These are phyloP conservation scores for Trichomonas gallinae DNA, from an alignment of 208 protist species.

Conservation along the genomic window DNA sequence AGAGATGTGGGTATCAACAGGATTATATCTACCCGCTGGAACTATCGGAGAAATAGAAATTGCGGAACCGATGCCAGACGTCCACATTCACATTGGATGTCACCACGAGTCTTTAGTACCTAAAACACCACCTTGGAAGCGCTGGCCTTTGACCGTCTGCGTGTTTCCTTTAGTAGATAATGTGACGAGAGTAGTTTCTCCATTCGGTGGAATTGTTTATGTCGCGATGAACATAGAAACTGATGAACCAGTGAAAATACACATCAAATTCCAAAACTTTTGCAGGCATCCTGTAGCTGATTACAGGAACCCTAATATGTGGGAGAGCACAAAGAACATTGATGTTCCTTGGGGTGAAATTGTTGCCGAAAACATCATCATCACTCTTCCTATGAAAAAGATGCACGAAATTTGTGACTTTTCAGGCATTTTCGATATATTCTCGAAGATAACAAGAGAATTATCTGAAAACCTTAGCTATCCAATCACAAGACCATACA, in stretches of 20 bases:
- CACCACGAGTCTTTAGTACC: not conserved
- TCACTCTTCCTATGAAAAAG: not conserved
- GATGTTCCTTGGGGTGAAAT: not conserved
- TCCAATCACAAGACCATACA: not conserved
- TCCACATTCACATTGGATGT: not conserved
- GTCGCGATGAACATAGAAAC: not conserved
- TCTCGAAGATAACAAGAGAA: not conserved
- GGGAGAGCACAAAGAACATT: not conserved
- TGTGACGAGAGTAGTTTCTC: not conserved
- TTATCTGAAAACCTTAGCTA: not conserved
- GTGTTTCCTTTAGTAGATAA: not conserved
- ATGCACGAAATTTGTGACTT: not conserved
- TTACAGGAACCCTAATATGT: not conserved
- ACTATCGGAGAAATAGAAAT: not conserved
- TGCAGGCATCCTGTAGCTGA: not conserved
- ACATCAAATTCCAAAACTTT: not conserved
- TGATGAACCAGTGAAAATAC: not conserved
- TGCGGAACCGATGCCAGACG: not conserved
- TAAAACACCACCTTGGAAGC: not conserved
- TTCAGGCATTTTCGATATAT: not conserved
- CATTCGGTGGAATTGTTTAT: slow-evolving; percentile 3
- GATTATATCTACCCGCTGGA: not conserved
- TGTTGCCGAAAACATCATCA: not conserved
- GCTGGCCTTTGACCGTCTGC: not conserved
- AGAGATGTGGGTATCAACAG: not conserved